Evolutionary conservation across 495 filamentous ascomycete genomes (phyloP), one percentile per base, ranked within the genome.

Genomic region (Tetracladium setigerum): DNA sequence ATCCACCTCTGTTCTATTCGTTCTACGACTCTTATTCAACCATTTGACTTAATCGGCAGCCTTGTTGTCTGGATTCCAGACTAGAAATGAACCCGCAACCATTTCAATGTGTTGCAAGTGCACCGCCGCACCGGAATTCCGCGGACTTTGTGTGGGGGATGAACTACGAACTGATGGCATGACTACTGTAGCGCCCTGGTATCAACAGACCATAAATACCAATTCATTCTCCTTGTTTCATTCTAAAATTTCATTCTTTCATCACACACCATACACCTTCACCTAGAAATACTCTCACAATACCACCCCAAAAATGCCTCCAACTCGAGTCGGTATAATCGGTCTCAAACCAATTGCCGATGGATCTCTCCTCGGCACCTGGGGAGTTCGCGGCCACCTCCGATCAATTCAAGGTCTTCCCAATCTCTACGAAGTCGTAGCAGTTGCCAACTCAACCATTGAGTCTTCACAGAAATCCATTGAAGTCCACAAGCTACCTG

Each of bases 391-490:
- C 13, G 68, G 66, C 5, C 76, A 78, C 55, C 62, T 78, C 4
- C 63, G 67, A 9, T 65, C 55, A 46, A 58, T 72, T 19, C 54
- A 57, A 7, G 53, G 57, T 31, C 50, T 44, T 17, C 50, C 56
- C 41, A 27, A 44, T 38, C 53, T 67, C 15, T 77, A 70, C 57
- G 55, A 67, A 24, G 63, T 79, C 47, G 60, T 62, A 6, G 76
- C 75, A 9, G 54, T 81, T 14, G 64, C 62, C 50, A 78, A 75
- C 55, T 71, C 72, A 9, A 66, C 49, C 33, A 45, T 62, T 4
- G 61, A 62, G 5, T 61, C 67, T 11, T 67, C 77, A 7, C 52
- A 59, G 30, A 55, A 46, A 6, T 64, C 76, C 11, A 71, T 75
- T 30, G 46, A 55, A 37, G 44, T 50, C n/a, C 65, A 69, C 55